phyloP scores from a whole-genome alignment of 805 yeast genomes.

The Suhomyces sp. region DNA sequence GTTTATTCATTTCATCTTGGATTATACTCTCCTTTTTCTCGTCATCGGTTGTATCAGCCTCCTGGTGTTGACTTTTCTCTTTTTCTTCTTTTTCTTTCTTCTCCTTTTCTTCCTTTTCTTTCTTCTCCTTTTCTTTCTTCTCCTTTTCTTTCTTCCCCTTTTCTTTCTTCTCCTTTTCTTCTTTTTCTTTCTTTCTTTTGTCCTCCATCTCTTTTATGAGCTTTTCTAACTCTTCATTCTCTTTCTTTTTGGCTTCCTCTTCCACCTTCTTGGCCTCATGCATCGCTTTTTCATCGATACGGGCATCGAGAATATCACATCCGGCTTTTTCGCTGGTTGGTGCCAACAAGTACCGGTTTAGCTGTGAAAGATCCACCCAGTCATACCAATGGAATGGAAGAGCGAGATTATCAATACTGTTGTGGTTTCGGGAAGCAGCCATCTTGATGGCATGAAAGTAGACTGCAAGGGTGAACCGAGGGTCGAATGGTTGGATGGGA shows the following conservation, averaged over 20 bases:
- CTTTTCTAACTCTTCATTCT: slow-evolving; percentile 11
- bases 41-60: slow-evolving; percentile 3
- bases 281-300: slow-evolving; percentile 7
- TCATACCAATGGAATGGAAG: slow-evolving; percentile 55
- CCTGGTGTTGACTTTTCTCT: slow-evolving; percentile 1
- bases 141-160: slow-evolving; percentile 9
- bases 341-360: slow-evolving; percentile 22
- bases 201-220: slow-evolving; percentile 7
- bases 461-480: slow-evolving; percentile 24
- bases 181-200: slow-evolving; percentile 6
- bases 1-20: slow-evolving; percentile 3
- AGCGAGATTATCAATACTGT: slow-evolving; percentile 6
- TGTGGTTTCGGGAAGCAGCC: slow-evolving; percentile 2
- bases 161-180: slow-evolving; percentile 10
- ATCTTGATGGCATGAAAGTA: slow-evolving; percentile 17
- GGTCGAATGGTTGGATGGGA: slow-evolving; percentile 24
- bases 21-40: slow-evolving; percentile 3
- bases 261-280: slow-evolving; percentile 8
- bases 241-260: slow-evolving; percentile 9
- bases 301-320: slow-evolving; percentile 7
- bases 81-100: slow-evolving; percentile 8
- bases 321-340: slow-evolving; percentile 3
- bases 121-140: slow-evolving; percentile 10
- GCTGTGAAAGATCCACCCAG: slow-evolving; percentile 49
- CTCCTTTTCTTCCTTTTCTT: slow-evolving; percentile 10